A percentile compares a stretch with the other conserved stretches of the same genome.
phyloP scores from a whole-genome alignment of 495 filamentous ascomycete species.

The Xylaria nigripes region DNA sequence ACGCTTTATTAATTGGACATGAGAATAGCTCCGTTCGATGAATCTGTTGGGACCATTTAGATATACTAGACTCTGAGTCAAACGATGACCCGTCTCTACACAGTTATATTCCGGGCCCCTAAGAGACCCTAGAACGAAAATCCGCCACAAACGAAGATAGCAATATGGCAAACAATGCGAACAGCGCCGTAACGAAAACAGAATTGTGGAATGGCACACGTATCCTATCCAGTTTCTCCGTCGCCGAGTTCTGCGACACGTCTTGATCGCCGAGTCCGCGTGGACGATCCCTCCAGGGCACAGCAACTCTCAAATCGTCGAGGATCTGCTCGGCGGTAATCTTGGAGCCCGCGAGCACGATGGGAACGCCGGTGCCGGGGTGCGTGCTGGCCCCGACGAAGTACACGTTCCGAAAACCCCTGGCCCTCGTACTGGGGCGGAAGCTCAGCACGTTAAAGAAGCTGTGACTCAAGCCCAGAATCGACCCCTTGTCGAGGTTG shows the following conservation, averaged over 20 bases:
- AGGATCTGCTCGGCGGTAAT: slow-evolving; percentile 53
- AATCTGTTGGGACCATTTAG: no score
- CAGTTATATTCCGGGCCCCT: no score
- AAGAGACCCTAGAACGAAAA: background rate
- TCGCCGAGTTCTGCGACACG: slow-evolving; percentile 16
- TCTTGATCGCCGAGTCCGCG: slow-evolving; percentile 14
- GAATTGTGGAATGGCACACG: slow-evolving; percentile 8
- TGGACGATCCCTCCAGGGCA: slow-evolving; percentile 33
- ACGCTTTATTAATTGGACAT: no score
- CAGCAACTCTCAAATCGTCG: slow-evolving; percentile 27
- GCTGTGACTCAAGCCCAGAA: slow-evolving; percentile 56
- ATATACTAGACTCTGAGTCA: no score
- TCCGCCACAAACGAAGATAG: background rate
- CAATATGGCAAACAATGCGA: slow-evolving; percentile 4
- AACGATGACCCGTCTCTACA: no score
- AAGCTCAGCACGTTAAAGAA: slow-evolving; percentile 67
- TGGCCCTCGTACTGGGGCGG: slow-evolving; percentile 49
- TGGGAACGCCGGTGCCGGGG: slow-evolving; percentile 65
- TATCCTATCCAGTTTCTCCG: slow-evolving; percentile 26
- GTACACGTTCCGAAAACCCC: slow-evolving; percentile 41
- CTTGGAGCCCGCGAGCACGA: slow-evolving; percentile 55
- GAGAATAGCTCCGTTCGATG: no score
- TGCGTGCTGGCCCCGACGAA: slow-evolving; percentile 66
- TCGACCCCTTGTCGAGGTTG: slow-evolving; percentile 64
- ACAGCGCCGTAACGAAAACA: background rate